Evolutionary conservation across 257 asterid genomes (phyloP), one percentile per base, ranked within the genome.

Genomic region (Linaria vulgaris): DNA sequence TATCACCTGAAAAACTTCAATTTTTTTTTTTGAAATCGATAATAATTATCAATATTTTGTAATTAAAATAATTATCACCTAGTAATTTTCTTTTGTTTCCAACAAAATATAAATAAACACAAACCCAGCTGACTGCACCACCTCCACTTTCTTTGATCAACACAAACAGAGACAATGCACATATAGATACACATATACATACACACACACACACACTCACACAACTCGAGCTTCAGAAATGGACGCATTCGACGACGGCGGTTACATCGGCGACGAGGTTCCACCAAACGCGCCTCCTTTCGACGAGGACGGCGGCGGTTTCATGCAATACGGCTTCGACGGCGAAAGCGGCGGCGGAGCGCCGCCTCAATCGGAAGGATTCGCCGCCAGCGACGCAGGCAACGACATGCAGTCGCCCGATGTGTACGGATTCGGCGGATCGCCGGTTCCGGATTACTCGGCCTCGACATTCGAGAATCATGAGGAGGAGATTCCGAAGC

Each of bases 231-330:
- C 25, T 60, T 24, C 5, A 16, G 22, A 30, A 64, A 86, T 86
- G 96, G 87, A 79, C 41, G 76, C 83, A 4, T 82, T 82, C 27
- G 88, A 82, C 43, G 84, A 83, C 19, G 75, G 72, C 8, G 67
- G 63, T 1, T 79, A 27, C 69, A 62, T 16, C 59, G 86, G 67
- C 30, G 90, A 74, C 23, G 82, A 69, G 39, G 67, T 61, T 66
- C 59, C 59, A 66, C 69, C 76, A 52, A 61, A 64, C 63, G 24
- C 68, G 10, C 73, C 50, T 50, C 74, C 78, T n/a, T 69, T 72
- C 10, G 70, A 69, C 59, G 75, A 76, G 17, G 88, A 78, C 11
- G 67, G 71, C 12, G 59, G 12, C n/a, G 27, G 62, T 13, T 66
- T 43, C 74, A 79, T 74, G 62, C 68, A 59, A 11, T 75, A 69